Evolutionary conservation across 1,284 basidiomycete genomes (phyloP).

Genomic region (Paramarasmius palmivorus): DNA sequence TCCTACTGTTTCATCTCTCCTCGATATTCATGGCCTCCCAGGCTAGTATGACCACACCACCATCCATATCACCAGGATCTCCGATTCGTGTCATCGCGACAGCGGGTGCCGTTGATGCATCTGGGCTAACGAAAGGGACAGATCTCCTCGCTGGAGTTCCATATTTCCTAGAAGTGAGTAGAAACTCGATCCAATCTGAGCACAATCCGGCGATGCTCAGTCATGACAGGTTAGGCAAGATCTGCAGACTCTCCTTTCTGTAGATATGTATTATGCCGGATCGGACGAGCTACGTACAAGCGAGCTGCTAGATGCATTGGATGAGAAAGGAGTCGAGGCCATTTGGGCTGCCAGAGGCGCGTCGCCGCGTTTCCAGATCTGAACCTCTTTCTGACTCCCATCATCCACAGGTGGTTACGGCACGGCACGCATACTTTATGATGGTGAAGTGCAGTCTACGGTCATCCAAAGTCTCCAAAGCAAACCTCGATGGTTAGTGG

Average conservation of each 20-base stretch:
- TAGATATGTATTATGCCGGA: constrained; percentile 1
- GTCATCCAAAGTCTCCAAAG: neutral
- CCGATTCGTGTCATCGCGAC: neutral
- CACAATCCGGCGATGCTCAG: no score
- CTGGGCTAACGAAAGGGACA: neutral
- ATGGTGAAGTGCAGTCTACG: neutral
- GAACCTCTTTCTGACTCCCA: neutral
- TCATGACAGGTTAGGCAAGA: neutral
- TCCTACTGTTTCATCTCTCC: no score
- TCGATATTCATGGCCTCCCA: no score
- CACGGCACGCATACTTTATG: neutral
- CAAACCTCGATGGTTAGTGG: constrained; percentile 1
- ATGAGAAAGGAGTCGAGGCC: neutral
- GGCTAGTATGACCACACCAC: no score
- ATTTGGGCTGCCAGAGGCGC: constrained; percentile 1
- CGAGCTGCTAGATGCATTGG: neutral
- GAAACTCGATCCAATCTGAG: no score
- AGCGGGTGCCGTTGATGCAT: neutral
- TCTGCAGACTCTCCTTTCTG: neutral
- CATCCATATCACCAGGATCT: no score
- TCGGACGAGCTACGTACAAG: neutral
- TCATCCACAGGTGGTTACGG: neutral
- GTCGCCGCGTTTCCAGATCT: no score
- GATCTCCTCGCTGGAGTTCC: neutral
- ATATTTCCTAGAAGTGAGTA: neutral